Conservation (phyloP, 2,329 filamentous ascomycete species). For the Fusarium redolens region DNA sequence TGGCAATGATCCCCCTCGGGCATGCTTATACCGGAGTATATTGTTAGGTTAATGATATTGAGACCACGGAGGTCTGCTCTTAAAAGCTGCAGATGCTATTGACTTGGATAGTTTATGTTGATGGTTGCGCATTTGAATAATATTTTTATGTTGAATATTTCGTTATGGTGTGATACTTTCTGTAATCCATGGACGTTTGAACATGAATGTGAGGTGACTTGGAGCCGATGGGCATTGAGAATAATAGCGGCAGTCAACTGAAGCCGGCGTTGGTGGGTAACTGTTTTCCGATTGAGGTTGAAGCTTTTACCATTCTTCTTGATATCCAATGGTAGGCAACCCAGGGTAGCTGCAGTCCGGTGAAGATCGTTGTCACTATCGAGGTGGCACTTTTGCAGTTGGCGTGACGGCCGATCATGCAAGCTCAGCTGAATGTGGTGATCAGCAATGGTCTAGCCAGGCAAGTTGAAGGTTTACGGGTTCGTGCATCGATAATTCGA, state of each 20-base stretch:
- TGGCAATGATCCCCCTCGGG: conserved; percentile 23
- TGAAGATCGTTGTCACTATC: not conserved
- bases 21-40: conserved; percentile 37
- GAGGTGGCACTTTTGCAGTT: conserved; percentile 1
- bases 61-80: conserved; percentile 12
- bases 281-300: not conserved
- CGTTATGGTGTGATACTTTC: not conserved
- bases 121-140: conserved; percentile 24
- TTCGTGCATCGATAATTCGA: conserved; percentile 12
- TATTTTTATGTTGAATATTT: not conserved
- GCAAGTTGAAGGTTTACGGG: not conserved
- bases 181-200: too few species aligned
- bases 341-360: not conserved
- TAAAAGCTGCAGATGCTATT: conserved; percentile 13
- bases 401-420: conserved; percentile 5
- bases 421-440: conserved; percentile 33
- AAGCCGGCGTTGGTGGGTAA: not conserved
- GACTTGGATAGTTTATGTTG: conserved; percentile 33
- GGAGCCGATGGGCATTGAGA: not conserved
- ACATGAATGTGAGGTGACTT: not conserved
- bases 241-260: not conserved
- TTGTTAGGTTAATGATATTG: conserved; percentile 24
- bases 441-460: conserved; percentile 4
- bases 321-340: not conserved
- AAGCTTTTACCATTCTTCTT: conserved; percentile 13